Evolutionary conservation across 768 basidiomycete genomes (phyloP).

Genomic region (Boletus tylopilopsis): DNA sequence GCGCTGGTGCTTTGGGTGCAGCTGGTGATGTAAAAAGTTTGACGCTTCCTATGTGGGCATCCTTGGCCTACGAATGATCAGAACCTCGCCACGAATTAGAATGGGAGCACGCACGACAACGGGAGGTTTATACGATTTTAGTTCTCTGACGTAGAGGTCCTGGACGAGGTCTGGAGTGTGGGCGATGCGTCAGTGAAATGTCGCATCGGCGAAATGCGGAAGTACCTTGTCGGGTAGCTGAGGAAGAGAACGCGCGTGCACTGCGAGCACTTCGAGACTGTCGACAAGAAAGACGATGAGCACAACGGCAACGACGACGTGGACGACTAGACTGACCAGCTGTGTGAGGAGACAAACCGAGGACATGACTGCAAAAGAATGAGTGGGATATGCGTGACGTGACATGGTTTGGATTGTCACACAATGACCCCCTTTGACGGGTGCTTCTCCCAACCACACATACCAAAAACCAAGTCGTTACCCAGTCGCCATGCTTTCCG

Average conservation of each 20-base stretch:
- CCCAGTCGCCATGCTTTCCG: constrained; percentile 23
- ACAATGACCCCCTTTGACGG: background rate
- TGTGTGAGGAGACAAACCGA: constrained; percentile 54
- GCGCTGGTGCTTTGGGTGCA: constrained; percentile 66
- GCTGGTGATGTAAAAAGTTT: constrained; percentile 78
- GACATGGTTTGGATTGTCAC: constrained; percentile 29
- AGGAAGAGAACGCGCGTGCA: constrained; percentile 58
- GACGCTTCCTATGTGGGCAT: constrained; percentile 85
- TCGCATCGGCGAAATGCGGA: constrained; percentile 27
- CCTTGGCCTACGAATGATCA: constrained; percentile 58
- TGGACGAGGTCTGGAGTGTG: constrained; percentile 74
- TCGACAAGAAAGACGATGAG: constrained; percentile 5
- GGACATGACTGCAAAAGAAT: constrained; percentile 57
- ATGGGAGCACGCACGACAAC: constrained; percentile 50
- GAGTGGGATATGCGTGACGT: constrained; percentile 44
- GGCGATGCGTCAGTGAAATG: background rate
- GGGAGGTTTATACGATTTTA: constrained; percentile 85
- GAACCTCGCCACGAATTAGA: background rate
- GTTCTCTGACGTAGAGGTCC: constrained; percentile 86
- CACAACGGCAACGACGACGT: background rate
- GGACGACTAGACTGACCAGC: constrained; percentile 29
- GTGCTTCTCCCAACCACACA: too few species aligned
- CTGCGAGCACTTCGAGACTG: constrained; percentile 46
- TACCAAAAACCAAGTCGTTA: too few species aligned
- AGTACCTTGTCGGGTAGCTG: constrained; percentile 61